A percentile compares a stretch with the other conserved stretches of the same genome.
Conservation (phyloP, 2,329 filamentous ascomycete genomes). For the Aspergillus brunneoviolaceus region DNA sequence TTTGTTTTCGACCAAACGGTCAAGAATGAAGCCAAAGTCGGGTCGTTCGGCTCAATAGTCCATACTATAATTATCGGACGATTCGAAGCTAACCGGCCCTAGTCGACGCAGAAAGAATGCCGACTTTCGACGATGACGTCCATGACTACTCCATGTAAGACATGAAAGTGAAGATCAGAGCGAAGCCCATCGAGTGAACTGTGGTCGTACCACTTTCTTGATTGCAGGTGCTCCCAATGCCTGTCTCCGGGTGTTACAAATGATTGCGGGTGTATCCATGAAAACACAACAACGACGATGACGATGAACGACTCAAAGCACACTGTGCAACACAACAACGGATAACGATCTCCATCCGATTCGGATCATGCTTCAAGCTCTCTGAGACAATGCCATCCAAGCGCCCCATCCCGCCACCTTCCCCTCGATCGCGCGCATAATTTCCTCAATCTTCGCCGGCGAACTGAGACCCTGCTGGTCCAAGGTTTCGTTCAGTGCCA, state of each 20-base stretch:
- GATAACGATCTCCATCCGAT: not conserved
- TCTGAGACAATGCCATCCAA: constrained; percentile 51
- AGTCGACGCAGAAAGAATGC: not conserved
- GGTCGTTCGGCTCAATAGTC: not conserved
- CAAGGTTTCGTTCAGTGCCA: constrained; percentile 50
- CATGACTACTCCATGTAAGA: not conserved
- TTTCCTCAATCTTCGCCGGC: constrained; percentile 45
- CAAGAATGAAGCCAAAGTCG: not conserved
- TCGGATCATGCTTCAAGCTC: constrained; percentile 15
- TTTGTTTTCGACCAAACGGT: not conserved
- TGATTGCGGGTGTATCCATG: not conserved
- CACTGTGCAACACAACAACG: not conserved
- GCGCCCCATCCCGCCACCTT: constrained; percentile 53
- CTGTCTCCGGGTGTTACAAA: not conserved
- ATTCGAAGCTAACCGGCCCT: not conserved
- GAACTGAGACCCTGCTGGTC: constrained; percentile 38
- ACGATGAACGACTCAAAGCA: not conserved
- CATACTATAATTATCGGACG: not conserved
- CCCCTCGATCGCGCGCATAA: constrained; percentile 46
- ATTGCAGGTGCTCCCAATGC: not conserved
- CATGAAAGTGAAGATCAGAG: not conserved
- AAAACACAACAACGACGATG: not conserved
- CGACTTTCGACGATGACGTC: not conserved
- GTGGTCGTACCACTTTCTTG: not conserved
- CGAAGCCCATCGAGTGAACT: not conserved